Evolutionary conservation across 208 protist species (phyloP), one percentile per base, ranked within the genome.

Genomic region (Trypanosoma cruzi): DNA sequence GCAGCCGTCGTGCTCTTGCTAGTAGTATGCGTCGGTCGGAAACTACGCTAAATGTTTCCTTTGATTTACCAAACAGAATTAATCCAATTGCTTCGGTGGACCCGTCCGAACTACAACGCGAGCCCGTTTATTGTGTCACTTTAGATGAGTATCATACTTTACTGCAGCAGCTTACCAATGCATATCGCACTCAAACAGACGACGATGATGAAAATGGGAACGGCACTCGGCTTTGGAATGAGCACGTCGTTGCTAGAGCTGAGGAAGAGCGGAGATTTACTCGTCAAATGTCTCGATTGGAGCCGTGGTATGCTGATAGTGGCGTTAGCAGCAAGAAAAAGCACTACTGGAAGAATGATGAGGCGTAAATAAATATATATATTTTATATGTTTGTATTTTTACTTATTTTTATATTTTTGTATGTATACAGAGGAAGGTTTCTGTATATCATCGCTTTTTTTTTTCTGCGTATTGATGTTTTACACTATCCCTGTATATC

Each of bases 71-170:
- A n/a, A 8, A 14, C 13, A 28, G 6, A 26, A 36, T 57, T 48
- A 61, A 75, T 37, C 53, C 53, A 29, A 63, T 34, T 20, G 34
- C 46, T 3, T 3, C 61, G 18, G 59, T 75, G 26, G 61, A 75
- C 22, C 11, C 50, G 20, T n/a, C 13, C 32, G 5, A 37, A n/a
- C 42, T 75, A 40, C 59, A 36, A 28, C 26, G 52, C 32, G 69
- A 75, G 40, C 69, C 69, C 29, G 2, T 75, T 62, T 75, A 64
- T 46, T 75, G 60, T 63, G 69, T 75, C 0, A 68, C 69, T 4
- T 28, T 75, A 14, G 69, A 75, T 49, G 69, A 75, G 54, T 75
- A 75, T 40, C 49, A 61, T 36, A 7, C 18, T 40, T 2, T 68
- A n/a, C 36, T 64, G 18, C 4, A 42, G 18, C 50, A 63, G 32